These are phyloP conservation scores for Entophlyctis luteolus DNA, from an alignment of 192 early-diverging fungal species.

Conservation along the genomic window DNA sequence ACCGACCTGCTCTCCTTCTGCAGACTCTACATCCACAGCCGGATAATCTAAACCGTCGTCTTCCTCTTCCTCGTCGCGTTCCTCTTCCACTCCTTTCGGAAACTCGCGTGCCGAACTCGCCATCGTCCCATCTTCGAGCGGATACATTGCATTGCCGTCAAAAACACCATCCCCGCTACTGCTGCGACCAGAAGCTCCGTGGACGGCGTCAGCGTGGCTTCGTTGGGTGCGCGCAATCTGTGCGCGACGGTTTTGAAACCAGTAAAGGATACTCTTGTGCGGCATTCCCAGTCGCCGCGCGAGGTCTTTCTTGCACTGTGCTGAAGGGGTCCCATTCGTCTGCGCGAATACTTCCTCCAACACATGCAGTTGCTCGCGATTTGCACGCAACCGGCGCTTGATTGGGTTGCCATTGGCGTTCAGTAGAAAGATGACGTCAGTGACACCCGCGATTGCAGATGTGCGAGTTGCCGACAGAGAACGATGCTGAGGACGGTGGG, in stretches of 20 bases:
- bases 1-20: too few species aligned
- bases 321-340: slow-evolving; percentile 5
- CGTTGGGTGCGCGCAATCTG: neutral
- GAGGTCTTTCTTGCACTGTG: slow-evolving; percentile 13
- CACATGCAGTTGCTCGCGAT: slow-evolving; percentile 17
- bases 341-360: slow-evolving; percentile 17
- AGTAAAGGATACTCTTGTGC: slow-evolving; percentile 22
- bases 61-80: too few species aligned
- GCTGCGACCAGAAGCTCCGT: too few species aligned
- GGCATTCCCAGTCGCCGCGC: slow-evolving; percentile 11
- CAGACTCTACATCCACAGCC: too few species aligned
- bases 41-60: too few species aligned
- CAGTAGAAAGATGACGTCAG: neutral
- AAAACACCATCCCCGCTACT: too few species aligned
- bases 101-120: too few species aligned
- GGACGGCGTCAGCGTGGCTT: too few species aligned
- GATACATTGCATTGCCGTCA: too few species aligned
- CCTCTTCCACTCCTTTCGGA: too few species aligned
- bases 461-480: neutral
- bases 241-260: slow-evolving; percentile 26
- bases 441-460: too few species aligned
- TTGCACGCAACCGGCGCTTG: slow-evolving; percentile 16
- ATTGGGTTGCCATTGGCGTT: slow-evolving; percentile 20
- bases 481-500: neutral
- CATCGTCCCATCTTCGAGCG: too few species aligned